Conservation (phyloP, 108 stramenopile species). For the Cyclostephanos tholiformis region DNA sequence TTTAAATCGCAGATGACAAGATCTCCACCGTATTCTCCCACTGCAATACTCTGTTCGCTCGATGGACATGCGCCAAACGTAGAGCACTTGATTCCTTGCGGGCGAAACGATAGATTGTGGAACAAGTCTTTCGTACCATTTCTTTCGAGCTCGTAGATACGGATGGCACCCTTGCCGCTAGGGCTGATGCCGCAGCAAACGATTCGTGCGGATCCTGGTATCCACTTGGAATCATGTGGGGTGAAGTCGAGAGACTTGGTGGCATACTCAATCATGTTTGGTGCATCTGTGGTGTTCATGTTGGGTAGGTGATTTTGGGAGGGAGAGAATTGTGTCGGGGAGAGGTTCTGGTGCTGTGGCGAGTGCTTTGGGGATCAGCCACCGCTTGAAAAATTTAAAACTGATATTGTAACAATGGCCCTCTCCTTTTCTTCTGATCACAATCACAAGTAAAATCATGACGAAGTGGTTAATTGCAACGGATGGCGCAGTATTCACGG, state of each 20-base stretch:
- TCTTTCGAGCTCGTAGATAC: conserved; percentile 72
- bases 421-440: background rate
- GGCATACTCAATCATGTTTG: conserved; percentile 89
- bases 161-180: conserved; percentile 72
- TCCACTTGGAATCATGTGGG: conserved; percentile 81
- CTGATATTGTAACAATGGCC: background rate
- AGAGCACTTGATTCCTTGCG: conserved; percentile 81
- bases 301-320: background rate
- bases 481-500: conserved; percentile 69
- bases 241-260: conserved; percentile 69
- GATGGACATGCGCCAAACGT: conserved; percentile 87
- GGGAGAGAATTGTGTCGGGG: background rate
- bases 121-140: conserved; percentile 65
- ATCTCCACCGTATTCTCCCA: conserved; percentile 71
- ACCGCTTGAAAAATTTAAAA: background rate
- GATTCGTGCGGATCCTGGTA: conserved; percentile 78
- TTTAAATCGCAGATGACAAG: conserved; percentile 62
- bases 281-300: conserved; percentile 89
- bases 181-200: conserved; percentile 77
- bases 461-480: conserved; percentile 61
- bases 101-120: conserved; percentile 47
- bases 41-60: conserved; percentile 70
- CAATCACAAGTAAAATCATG: background rate
- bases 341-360: background rate
- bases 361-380: background rate